Conservation (phyloP, 495 filamentous ascomycete genomes). For the Hypoxylon lenormandii region DNA sequence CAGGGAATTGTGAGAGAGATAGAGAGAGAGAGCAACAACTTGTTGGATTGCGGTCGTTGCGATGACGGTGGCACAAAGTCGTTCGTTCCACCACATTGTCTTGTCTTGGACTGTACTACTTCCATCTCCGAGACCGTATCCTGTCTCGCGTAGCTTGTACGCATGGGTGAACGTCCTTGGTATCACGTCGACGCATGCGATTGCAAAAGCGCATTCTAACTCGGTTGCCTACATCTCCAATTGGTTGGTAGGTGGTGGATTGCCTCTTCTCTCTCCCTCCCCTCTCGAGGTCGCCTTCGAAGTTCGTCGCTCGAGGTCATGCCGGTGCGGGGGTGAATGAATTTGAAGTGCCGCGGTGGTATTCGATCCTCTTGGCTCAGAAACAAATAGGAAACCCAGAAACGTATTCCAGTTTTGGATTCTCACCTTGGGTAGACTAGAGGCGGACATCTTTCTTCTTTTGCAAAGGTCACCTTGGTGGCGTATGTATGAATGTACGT, state of each 20-base stretch:
- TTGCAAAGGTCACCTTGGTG: conserved; percentile 12
- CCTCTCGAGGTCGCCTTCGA: conserved; percentile 31
- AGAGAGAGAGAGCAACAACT: not conserved
- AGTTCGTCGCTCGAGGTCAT: conserved; percentile 26
- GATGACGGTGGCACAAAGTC: conserved; percentile 35
- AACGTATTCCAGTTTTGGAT: not conserved
- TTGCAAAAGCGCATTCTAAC: conserved; percentile 35
- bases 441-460: conserved; percentile 21
- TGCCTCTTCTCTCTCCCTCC: conserved; percentile 3
- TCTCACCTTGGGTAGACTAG: conserved; percentile 2
- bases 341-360: conserved; percentile 44
- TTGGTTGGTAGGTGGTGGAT: conserved; percentile 44
- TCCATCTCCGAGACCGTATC: conserved; percentile 45
- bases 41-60: conserved; percentile 30
- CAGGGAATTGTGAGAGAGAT: not conserved
- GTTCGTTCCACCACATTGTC: conserved; percentile 51
- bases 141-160: conserved; percentile 47
- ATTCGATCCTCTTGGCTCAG: conserved; percentile 42
- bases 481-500: not conserved
- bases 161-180: conserved; percentile 47
- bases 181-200: conserved; percentile 48
- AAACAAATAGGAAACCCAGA: conserved; percentile 10
- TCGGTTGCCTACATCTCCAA: conserved; percentile 51
- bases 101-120: conserved; percentile 48
- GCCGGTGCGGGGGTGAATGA: conserved; percentile 46